Conservation (phyloP, 805 yeast genomes). For the Zygosaccharomyces siamensis region DNA sequence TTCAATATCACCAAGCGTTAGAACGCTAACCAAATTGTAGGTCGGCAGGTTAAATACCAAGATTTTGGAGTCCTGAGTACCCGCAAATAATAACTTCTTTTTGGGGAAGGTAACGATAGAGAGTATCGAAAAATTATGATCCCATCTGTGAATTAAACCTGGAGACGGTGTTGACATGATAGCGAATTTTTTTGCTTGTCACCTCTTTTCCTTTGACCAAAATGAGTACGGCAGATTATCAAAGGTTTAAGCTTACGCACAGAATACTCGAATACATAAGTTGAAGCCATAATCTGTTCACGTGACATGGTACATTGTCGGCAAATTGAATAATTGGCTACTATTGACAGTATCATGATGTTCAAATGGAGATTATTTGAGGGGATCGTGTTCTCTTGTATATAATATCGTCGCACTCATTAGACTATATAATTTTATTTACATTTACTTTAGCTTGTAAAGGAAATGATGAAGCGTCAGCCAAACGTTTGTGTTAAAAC, state of each 20-base stretch:
- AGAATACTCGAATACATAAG: neutral
- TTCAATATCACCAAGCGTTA: conserved; percentile 44
- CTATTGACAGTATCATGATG: neutral
- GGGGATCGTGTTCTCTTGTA: no score
- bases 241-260: neutral
- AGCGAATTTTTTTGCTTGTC: neutral
- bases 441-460: no score
- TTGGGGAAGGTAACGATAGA: conserved; percentile 62
- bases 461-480: no score
- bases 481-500: no score
- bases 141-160: conserved; percentile 67
- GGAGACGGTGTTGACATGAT: conserved; percentile 11
- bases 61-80: conserved; percentile 82
- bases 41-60: conserved; percentile 63
- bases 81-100: conserved; percentile 66
- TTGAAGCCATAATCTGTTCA: neutral
- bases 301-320: neutral
- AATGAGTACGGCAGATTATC: neutral
- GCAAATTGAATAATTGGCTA: neutral
- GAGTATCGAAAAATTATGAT: conserved; percentile 63
- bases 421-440: no score
- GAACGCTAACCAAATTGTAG: conserved; percentile 46
- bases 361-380: no score
- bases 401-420: neutral
- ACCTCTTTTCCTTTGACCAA: no score